Evolutionary conservation across 768 basidiomycete species (phyloP), one percentile per base, ranked within the genome.

Genomic region (Agaricus blazei): DNA sequence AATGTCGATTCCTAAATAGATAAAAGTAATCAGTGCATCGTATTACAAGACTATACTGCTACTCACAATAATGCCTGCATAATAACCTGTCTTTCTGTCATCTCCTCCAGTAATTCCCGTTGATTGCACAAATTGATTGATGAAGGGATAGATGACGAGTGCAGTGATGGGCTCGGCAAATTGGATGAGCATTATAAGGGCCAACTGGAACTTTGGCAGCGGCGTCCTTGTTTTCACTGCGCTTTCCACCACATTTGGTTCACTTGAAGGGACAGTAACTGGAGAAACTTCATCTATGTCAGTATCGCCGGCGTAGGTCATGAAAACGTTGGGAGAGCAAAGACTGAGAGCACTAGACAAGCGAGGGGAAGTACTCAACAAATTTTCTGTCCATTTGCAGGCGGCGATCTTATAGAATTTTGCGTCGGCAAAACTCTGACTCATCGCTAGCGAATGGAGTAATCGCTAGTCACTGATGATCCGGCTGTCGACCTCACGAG

Each of bases 61-160:
- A 63, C 70, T 58, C 50, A 78, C 78, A 28, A 80, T 73, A 34
- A 79, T 51, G 6, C 77, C 78, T 45, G 76, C 77, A 64, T 75
- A 80, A 61, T 79, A 79, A 0, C 77, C 76, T 4, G 71, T 76
- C 52, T 68, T 74, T 2, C 62, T 66, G 55, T 78, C 77, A 52
- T 78, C 74, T 4, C 76, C 75, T 4, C 66, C 60, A 7, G 73
- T 78, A 6, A 79, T 67, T 0, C 75, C 75, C 8, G 73, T 73
- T n/a, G 74, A 70, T 45, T 67, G 59, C 79, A 79, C 19, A 19
- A 19, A 19, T 19, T 19, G 19, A 19, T 19, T 19, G 19, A 19
- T 19, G 19, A 19, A 19, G 2, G 77, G 77, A 54, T 76, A 75
- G 31, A 79, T 72, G 23, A 78, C 77, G 1, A 70, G 67, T 3